Percentiles rank a stretch among this genome's conserved stretches.
phyloP scores from a whole-genome alignment of 805 yeast genomes.

The Candida sanyiensis region DNA sequence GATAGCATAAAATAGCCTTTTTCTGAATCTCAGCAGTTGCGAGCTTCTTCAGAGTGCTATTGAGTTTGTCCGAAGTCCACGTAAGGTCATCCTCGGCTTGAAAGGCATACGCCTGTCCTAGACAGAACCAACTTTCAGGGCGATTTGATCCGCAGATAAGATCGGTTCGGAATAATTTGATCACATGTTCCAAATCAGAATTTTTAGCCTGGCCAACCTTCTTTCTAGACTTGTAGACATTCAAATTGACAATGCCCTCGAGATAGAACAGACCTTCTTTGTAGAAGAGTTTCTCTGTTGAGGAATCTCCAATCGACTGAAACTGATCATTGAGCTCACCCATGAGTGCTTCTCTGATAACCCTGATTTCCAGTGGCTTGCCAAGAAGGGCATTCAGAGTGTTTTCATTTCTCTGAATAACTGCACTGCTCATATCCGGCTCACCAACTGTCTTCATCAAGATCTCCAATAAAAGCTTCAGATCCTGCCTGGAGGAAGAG shows the following conservation, averaged over 20 bases:
- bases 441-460: slow-evolving; percentile 68
- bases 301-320: slow-evolving; percentile 27
- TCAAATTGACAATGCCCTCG: slow-evolving; percentile 61
- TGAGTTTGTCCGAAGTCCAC: slow-evolving; percentile 87
- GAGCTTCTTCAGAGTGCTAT: slow-evolving; percentile 52
- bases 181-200: slow-evolving; percentile 73
- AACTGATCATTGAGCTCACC: slow-evolving; percentile 37
- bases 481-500: slow-evolving; percentile 57
- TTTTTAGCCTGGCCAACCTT: slow-evolving; percentile 75
- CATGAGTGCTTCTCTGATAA: slow-evolving; percentile 44
- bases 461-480: slow-evolving; percentile 66
- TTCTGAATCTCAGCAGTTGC: slow-evolving; percentile 61
- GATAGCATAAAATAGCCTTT: slow-evolving; percentile 63
- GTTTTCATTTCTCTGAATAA: slow-evolving; percentile 41
- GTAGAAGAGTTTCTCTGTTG: slow-evolving; percentile 34
- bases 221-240: slow-evolving; percentile 63
- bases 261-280: slow-evolving; percentile 59
- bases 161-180: slow-evolving; percentile 60
- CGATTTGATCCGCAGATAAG: slow-evolving; percentile 59
- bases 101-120: slow-evolving; percentile 74
- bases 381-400: slow-evolving; percentile 43
- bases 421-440: slow-evolving; percentile 40
- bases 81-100: slow-evolving; percentile 83
- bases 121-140: slow-evolving; percentile 78
- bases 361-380: slow-evolving; percentile 37